Conservation (phyloP, 345 rosid species). For the Angophora floribunda region DNA sequence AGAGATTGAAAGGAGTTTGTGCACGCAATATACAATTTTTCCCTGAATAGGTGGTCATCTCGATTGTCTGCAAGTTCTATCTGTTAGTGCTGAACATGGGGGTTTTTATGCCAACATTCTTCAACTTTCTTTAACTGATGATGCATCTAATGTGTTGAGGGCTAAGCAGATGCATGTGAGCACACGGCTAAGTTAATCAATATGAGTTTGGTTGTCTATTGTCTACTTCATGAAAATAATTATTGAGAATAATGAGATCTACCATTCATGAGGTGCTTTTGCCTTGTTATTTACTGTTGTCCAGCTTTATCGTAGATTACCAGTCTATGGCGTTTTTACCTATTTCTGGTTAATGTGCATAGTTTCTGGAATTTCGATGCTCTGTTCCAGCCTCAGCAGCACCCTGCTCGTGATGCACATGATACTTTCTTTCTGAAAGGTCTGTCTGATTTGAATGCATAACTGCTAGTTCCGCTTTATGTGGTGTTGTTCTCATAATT, state of each 20-base stretch:
- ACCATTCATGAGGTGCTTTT: not conserved
- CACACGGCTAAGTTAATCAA: not conserved
- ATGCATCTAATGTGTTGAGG: not conserved
- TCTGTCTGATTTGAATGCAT: constrained; percentile 8
- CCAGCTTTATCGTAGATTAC: not conserved
- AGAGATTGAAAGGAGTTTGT: not conserved
- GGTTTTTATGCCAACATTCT: not conserved
- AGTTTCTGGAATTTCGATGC: constrained; percentile 99
- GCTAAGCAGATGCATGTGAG: not conserved
- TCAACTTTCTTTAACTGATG: not conserved
- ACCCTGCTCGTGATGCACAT: constrained; percentile 98
- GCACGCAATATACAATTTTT: not conserved
- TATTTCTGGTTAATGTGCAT: constrained; percentile 5
- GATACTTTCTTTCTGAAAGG: constrained; percentile 89
- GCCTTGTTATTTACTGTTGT: not conserved
- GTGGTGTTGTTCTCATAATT: not conserved
- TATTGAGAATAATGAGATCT: not conserved
- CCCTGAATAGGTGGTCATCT: not conserved
- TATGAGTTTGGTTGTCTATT: not conserved
- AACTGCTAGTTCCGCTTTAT: not conserved
- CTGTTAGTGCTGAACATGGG: not conserved
- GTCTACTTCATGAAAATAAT: not conserved
- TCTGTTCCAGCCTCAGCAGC: constrained; percentile 94
- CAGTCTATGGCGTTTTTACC: not conserved
- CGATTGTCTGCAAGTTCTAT: not conserved